Evolutionary conservation across 148 eudicot species (phyloP).

Genomic region (Fagopyrum esculentum): DNA sequence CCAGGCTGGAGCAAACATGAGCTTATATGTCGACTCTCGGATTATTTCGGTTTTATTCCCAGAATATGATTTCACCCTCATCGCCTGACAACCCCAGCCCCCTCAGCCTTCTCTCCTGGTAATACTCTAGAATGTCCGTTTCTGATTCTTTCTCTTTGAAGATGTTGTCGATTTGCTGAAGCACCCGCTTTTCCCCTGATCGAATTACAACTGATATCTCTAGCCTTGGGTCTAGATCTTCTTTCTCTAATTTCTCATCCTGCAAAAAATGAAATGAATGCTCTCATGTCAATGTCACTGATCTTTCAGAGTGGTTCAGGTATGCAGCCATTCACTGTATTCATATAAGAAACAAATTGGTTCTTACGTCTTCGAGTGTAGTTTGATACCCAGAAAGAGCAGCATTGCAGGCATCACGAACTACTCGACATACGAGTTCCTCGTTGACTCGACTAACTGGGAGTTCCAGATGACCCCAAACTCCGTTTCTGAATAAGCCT

Average conservation of each 20-base stretch:
- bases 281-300: background rate
- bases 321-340: background rate
- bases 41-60: constrained; percentile 31
- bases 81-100: constrained; percentile 86
- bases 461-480: constrained; percentile 73
- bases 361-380: constrained; percentile 69
- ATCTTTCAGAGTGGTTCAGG: background rate
- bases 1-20: background rate
- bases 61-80: constrained; percentile 77
- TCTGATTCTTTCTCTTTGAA: constrained; percentile 64
- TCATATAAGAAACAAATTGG: background rate
- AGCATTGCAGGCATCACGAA: constrained; percentile 66
- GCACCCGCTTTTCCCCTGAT: constrained; percentile 79
- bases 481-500: constrained; percentile 64
- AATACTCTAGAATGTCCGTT: constrained; percentile 62
- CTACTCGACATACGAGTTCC: constrained; percentile 72
- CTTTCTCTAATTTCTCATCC: constrained; percentile 72
- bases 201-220: constrained; percentile 57
- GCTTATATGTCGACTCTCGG: constrained; percentile 9
- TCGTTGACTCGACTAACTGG: constrained; percentile 82
- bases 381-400: constrained; percentile 76
- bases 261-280: constrained; percentile 16
- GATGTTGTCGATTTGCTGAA: constrained; percentile 64
- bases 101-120: constrained; percentile 88
- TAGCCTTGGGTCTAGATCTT: constrained; percentile 41